These are phyloP conservation scores for Colletotrichum limetticola DNA, from an alignment of 2,329 filamentous ascomycete species.

Conservation along the genomic window DNA sequence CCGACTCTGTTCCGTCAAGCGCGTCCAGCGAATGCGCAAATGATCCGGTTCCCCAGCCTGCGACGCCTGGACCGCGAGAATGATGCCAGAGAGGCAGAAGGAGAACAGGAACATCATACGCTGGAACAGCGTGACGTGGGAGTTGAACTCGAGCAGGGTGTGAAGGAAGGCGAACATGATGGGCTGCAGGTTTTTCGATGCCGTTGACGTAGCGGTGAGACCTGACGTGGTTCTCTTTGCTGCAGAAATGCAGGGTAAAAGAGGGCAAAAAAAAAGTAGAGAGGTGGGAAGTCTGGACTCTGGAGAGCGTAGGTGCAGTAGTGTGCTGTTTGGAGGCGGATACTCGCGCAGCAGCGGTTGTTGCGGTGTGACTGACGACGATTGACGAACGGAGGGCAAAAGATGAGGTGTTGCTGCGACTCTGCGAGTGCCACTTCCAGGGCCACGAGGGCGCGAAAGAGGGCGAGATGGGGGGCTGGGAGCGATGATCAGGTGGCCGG, in stretches of 20 bases:
- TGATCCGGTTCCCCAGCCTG: constrained; percentile 33
- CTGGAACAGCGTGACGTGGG: constrained; percentile 33
- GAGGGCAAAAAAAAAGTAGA: neutral
- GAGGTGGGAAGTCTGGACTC: neutral
- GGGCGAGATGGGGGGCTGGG: neutral
- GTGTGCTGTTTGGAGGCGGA: constrained; percentile 4
- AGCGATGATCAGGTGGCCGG: neutral
- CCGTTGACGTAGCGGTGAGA: constrained; percentile 7
- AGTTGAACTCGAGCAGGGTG: constrained; percentile 30
- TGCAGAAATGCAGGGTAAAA: neutral
- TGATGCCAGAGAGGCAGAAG: constrained; percentile 37
- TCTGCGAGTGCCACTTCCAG: neutral
- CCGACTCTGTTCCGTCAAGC: constrained; percentile 35
- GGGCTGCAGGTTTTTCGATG: neutral
- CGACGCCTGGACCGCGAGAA: constrained; percentile 38
- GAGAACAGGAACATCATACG: constrained; percentile 36
- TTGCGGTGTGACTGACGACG: constrained; percentile 17
- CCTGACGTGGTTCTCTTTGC: neutral
- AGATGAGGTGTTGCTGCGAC: neutral
- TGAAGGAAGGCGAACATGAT: constrained; percentile 22
- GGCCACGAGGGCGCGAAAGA: constrained; percentile 1
- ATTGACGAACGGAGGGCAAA: neutral
- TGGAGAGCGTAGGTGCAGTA: constrained; percentile 2
- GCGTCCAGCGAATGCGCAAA: constrained; percentile 35
- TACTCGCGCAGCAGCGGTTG: constrained; percentile 2